A percentile compares a stretch with the other conserved stretches of the same genome.
Conservation (phyloP, 371 early-diverging fungal genomes). For the Sporodiniella umbellata region DNA sequence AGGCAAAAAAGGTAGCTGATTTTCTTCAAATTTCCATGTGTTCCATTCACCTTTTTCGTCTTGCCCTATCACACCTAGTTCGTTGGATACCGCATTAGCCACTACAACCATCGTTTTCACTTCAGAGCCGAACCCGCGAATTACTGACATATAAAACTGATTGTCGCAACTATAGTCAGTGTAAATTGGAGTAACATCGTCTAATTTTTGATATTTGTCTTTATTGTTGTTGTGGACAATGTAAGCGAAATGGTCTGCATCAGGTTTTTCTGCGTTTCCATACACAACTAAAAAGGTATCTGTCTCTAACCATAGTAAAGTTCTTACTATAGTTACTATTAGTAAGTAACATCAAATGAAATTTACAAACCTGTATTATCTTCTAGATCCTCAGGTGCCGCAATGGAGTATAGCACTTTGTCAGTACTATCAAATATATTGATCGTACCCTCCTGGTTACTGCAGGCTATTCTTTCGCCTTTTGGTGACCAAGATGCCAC, state of each 20-base stretch:
- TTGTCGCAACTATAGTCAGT: conserved; percentile 24
- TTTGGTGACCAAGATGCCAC: conserved; percentile 58
- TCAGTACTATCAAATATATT: conserved; percentile 34
- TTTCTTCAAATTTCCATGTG: conserved; percentile 38
- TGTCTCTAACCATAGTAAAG: conserved; percentile 45
- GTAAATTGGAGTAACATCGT: conserved; percentile 39
- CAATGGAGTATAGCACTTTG: conserved; percentile 15
- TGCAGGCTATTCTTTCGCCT: conserved; percentile 51
- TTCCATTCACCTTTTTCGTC: conserved; percentile 36
- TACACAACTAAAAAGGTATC: conserved; percentile 36
- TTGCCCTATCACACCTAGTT: conserved; percentile 42
- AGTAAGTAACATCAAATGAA: background rate
- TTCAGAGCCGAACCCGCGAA: conserved; percentile 36
- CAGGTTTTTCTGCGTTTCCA: background rate
- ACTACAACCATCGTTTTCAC: conserved; percentile 31
- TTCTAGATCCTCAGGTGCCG: background rate
- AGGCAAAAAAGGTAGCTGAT: conserved; percentile 25
- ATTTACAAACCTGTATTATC: background rate
- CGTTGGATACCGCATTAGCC: conserved; percentile 35
- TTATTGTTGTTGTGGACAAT: conserved; percentile 9
- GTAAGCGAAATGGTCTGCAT: conserved; percentile 6
- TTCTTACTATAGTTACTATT: conserved; percentile 24
- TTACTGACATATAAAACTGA: conserved; percentile 42
- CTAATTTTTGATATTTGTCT: conserved; percentile 7
- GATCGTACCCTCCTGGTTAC: conserved; percentile 32